Evolutionary conservation across 495 filamentous ascomycete species (phyloP).

Genomic region (Aspergillus incahuasiensis): DNA sequence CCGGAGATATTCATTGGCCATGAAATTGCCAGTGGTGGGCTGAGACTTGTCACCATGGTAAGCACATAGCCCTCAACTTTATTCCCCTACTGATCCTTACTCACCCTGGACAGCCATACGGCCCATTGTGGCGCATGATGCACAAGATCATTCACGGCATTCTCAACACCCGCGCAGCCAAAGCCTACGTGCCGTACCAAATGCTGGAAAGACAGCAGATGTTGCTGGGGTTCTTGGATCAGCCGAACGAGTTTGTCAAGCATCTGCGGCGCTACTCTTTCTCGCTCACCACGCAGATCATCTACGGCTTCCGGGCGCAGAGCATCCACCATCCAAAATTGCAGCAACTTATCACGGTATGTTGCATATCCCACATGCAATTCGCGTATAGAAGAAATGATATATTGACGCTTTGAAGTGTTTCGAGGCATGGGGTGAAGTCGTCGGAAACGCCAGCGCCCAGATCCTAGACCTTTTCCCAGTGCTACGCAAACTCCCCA

Average conservation of each 20-base stretch:
- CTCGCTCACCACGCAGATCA: constrained; percentile 52
- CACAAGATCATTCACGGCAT: constrained; percentile 23
- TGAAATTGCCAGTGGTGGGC: constrained; percentile 28
- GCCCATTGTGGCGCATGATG: constrained; percentile 27
- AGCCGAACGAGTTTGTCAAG: constrained; percentile 40
- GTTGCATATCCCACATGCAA: no score
- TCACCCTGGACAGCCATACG: constrained; percentile 17
- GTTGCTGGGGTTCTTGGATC: constrained; percentile 21
- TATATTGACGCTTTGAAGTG: constrained; percentile 11
- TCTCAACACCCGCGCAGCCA: constrained; percentile 28
- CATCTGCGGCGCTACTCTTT: constrained; percentile 52
- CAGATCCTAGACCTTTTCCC: constrained; percentile 34
- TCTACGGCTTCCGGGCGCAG: constrained; percentile 49
- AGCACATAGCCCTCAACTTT: not conserved
- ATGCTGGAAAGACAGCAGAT: constrained; percentile 36
- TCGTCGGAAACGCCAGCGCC: not conserved
- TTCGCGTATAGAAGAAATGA: no score
- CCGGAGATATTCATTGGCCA: constrained; percentile 44
- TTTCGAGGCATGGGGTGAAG: no score
- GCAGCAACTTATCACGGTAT: constrained; percentile 42
- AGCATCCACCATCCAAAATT: constrained; percentile 47
- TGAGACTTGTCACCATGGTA: constrained; percentile 34
- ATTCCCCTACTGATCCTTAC: not conserved
- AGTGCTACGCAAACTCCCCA: constrained; percentile 24
- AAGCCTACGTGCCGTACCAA: constrained; percentile 37